phyloP scores from a whole-genome alignment of 495 filamentous ascomycete genomes.

The Physcia stellaris region DNA sequence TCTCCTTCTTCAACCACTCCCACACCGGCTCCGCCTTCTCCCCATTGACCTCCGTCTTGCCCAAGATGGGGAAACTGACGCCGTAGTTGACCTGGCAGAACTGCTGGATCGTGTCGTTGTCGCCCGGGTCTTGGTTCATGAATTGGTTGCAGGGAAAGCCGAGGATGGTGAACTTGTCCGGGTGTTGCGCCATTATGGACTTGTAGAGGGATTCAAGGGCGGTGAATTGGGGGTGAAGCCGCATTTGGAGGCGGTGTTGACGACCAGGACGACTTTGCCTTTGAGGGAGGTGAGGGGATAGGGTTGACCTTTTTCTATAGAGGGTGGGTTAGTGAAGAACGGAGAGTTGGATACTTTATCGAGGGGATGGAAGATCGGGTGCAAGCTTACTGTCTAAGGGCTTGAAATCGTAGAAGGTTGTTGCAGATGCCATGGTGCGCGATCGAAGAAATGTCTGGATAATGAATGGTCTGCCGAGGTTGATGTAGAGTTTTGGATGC shows the following conservation, averaged over 20 bases:
- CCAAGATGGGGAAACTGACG: constrained; percentile 80
- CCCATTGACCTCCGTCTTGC: constrained; percentile 90
- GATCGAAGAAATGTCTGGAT: too few relatives aligned
- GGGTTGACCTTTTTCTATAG: constrained; percentile 58
- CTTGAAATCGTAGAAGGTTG: constrained; percentile 84
- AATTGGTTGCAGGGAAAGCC: constrained; percentile 99
- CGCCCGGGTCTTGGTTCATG: constrained; percentile 73
- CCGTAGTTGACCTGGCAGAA: constrained; percentile 96
- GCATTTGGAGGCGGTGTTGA: constrained; percentile 99
- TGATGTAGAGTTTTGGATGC: too few relatives aligned
- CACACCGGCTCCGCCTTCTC: constrained; percentile 65
- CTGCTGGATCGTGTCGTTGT: constrained; percentile 76
- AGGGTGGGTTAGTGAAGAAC: constrained; percentile 7
- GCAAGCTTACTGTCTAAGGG: constrained; percentile 56
- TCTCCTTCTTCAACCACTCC: constrained; percentile 76
- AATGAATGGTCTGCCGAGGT: too few relatives aligned
- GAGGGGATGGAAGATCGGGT: neutral
- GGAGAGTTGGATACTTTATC: constrained; percentile 5
- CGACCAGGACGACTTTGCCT: constrained; percentile 85
- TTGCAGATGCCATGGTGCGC: constrained; percentile 71
- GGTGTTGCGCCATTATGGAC: constrained; percentile 49
- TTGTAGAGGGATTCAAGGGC: constrained; percentile 89
- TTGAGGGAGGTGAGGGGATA: constrained; percentile 55
- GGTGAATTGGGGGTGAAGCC: constrained; percentile 94
- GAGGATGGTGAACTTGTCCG: constrained; percentile 68